Evolutionary conservation across 2,329 filamentous ascomycete genomes (phyloP), one percentile per base, ranked within the genome.

Genomic region (Aspergillus sp.): DNA sequence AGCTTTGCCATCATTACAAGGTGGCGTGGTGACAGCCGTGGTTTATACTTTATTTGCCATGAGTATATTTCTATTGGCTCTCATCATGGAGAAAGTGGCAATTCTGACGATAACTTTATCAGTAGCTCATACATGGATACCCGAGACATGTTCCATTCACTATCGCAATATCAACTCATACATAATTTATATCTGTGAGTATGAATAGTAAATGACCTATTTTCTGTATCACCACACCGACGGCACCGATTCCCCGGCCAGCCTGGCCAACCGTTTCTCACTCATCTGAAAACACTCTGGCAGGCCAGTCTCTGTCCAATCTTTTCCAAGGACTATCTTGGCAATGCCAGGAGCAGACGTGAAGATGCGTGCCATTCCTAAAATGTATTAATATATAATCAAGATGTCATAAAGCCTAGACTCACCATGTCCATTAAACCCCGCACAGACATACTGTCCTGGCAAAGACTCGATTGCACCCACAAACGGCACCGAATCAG

Each of bases 381-480:
- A 5, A 27, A 10, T 19, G 34, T 26, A 12, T 19, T 19, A 19
- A 19, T 19, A 19, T 19, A 19, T 19, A 19, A 19, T 19, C 19
- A 19, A 4, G 19, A 19, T 2, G 19, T 19, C 2, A 19, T n/a
- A n/a, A n/a, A n/a, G n/a, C n/a, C n/a, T n/a, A 34, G 5, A 36
- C 34, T 36, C 19, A 56, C 71, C 71, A 52, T 75, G 71, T 0
- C 71, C 72, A 49, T 75, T 74, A 46, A 75, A 74, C 0, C 73
- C 72, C n/a, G 71, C 72, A 50, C 71, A 74, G 7, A 76, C 62
- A 53, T 64, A 76, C 42, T 76, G 72, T 4, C 72, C 72, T 7
- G 66, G 62, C 6, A 67, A 46, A 0, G 59, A 60, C 7, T 68
- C 59, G 5, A 76, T 53, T 1, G 55, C 52, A 1, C 73, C 73